Evolutionary conservation across 2,329 filamentous ascomycete genomes (phyloP).

Genomic region (Massarina eburnea): DNA sequence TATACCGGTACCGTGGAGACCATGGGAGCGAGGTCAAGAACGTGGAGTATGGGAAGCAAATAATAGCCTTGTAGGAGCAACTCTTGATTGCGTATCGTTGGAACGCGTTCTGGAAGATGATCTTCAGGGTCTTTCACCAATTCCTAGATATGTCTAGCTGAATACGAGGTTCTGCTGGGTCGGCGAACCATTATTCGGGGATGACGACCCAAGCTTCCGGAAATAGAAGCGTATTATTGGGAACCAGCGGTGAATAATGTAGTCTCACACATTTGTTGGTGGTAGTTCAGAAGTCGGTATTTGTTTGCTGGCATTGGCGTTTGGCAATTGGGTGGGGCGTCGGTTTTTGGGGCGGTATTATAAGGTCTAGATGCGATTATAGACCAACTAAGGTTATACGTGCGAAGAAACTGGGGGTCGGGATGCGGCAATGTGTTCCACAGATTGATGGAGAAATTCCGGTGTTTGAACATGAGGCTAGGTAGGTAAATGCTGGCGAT

Average conservation of each 20-base stretch:
- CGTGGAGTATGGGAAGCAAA: not conserved
- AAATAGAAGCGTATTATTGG: too few relatives aligned
- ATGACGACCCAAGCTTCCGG: too few relatives aligned
- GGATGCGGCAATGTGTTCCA: not conserved
- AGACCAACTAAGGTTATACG: not conserved
- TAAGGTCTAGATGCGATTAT: not conserved
- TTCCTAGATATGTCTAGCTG: not conserved
- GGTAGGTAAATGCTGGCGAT: not conserved
- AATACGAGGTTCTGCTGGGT: too few relatives aligned
- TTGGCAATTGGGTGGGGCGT: not conserved
- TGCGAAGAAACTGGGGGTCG: not conserved
- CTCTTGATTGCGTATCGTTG: too few relatives aligned
- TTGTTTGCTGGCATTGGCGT: not conserved
- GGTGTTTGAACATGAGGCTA: not conserved
- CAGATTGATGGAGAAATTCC: not conserved
- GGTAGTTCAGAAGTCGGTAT: not conserved
- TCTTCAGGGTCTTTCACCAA: too few relatives aligned
- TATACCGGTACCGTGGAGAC: not conserved
- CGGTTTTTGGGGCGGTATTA: too few relatives aligned
- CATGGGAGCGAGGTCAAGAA: not conserved
- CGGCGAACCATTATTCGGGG: too few relatives aligned
- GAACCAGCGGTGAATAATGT: too few relatives aligned
- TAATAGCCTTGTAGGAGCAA: too few relatives aligned
- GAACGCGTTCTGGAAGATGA: too few relatives aligned
- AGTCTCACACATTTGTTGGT: not conserved